Evolutionary conservation across 2,329 filamentous ascomycete species (phyloP).

Genomic region (Aspergillus costaricaensis): DNA sequence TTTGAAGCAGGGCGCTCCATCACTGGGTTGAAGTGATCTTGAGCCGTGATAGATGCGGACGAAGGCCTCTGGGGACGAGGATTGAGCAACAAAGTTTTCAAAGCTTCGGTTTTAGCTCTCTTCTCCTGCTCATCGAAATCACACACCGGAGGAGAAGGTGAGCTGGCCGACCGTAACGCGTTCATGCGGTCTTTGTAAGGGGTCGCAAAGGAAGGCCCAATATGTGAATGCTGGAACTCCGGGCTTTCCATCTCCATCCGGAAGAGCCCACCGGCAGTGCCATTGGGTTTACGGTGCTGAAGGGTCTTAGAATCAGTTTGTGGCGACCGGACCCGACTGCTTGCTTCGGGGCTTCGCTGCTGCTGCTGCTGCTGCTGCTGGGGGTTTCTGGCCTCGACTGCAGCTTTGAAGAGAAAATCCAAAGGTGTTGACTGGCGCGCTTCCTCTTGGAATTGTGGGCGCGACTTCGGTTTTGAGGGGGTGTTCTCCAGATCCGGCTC

Average conservation of each 20-base stretch:
- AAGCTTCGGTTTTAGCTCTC: constrained; percentile 46
- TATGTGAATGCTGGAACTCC: constrained; percentile 52
- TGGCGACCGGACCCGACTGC: constrained; percentile 55
- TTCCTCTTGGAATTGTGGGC: constrained; percentile 37
- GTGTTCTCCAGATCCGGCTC: constrained; percentile 40
- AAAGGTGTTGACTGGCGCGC: constrained; percentile 69
- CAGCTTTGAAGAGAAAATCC: constrained; percentile 86
- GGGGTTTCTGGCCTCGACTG: constrained; percentile 64
- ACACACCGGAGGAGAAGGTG: constrained; percentile 30
- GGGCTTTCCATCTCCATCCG: constrained; percentile 68
- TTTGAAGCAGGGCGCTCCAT: constrained; percentile 21
- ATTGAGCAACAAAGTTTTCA: constrained; percentile 50
- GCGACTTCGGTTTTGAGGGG: constrained; percentile 49
- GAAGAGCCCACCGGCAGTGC: constrained; percentile 60
- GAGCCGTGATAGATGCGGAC: constrained; percentile 32
- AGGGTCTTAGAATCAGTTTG: constrained; percentile 40
- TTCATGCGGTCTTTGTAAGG: constrained; percentile 51
- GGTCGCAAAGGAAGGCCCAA: constrained; percentile 69
- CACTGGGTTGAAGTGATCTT: constrained; percentile 21
- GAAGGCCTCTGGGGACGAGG: constrained; percentile 41
- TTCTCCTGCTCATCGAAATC: constrained; percentile 43
- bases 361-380: constrained; percentile 53
- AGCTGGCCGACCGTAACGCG: constrained; percentile 42
- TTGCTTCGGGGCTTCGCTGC: constrained; percentile 45
- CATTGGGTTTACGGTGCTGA: constrained; percentile 48